These are phyloP conservation scores for Cladosporium sp. DNA, from an alignment of 2,329 filamentous ascomycete species.

Conservation along the genomic window DNA sequence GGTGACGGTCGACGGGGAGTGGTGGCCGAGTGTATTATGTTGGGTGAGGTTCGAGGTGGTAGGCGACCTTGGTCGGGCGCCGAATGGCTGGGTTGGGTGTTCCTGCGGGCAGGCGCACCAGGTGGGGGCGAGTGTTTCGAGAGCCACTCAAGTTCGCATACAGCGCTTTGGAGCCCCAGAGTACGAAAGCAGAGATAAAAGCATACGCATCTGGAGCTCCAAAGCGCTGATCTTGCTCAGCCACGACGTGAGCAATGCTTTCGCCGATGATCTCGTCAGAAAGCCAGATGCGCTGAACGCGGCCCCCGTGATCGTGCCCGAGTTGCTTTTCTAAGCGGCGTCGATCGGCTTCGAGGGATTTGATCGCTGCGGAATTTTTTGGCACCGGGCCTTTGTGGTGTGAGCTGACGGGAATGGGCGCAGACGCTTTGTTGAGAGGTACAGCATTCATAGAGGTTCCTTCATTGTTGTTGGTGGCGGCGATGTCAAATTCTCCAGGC, in stretches of 20 bases:
- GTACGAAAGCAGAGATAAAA: background rate
- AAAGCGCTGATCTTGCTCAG: background rate
- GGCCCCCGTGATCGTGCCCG: conserved; percentile 70
- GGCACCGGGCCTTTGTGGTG: conserved; percentile 34
- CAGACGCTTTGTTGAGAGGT: conserved; percentile 71
- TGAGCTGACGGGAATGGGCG: conserved; percentile 73
- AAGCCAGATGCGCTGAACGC: conserved; percentile 86
- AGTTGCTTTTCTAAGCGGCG: conserved; percentile 72
- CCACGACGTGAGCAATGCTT: conserved; percentile 62
- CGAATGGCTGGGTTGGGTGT: background rate
- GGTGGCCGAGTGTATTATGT: background rate
- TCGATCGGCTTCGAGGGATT: conserved; percentile 69
- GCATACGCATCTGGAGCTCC: background rate
- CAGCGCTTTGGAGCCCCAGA: background rate
- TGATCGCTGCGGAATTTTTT: conserved; percentile 65
- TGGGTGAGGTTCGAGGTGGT: background rate
- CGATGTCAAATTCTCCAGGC: conserved; percentile 70
- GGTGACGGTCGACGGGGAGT: background rate
- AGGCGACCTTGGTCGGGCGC: background rate
- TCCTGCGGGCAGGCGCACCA: background rate
- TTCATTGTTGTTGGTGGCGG: conserved; percentile 28
- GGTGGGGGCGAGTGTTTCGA: background rate
- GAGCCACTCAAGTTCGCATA: no score
- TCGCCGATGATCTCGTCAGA: conserved; percentile 69
- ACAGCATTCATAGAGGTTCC: conserved; percentile 45